phyloP scores from a whole-genome alignment of 129 eudicot genomes.

The Calendula officinalis region DNA sequence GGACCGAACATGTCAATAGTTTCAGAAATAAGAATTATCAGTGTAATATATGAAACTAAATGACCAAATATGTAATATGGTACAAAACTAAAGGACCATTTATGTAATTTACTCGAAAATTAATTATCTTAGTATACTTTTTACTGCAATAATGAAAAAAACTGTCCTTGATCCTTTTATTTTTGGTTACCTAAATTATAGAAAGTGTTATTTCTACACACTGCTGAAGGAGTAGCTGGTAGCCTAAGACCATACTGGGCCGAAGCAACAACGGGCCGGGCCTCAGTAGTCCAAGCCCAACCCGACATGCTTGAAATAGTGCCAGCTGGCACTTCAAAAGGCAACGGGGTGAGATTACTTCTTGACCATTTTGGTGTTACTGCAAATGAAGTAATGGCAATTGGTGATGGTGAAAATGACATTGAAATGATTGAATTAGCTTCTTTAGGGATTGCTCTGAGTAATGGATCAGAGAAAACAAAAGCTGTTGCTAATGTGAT shows the following conservation, averaged over 20 bases:
- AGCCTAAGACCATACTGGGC: slow-evolving; percentile 90
- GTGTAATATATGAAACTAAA: too few species aligned
- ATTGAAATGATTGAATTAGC: slow-evolving; percentile 87
- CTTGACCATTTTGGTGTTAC: slow-evolving; percentile 84
- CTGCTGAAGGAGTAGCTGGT: slow-evolving; percentile 69
- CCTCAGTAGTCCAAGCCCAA: slow-evolving; percentile 86
- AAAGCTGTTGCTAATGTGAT: slow-evolving; percentile 79
- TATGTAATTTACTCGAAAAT: too few species aligned
- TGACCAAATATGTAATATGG: too few species aligned
- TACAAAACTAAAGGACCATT: too few species aligned
- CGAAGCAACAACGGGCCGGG: slow-evolving; percentile 65
- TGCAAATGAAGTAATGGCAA: slow-evolving; percentile 83
- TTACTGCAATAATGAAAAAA: neutral
- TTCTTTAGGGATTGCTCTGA: slow-evolving; percentile 79
- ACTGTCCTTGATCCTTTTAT: too few species aligned
- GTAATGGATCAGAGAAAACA: slow-evolving; percentile 92
- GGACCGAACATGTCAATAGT: too few species aligned
- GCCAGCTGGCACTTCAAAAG: slow-evolving; percentile 86
- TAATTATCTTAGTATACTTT: too few species aligned
- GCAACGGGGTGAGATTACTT: slow-evolving; percentile 74
- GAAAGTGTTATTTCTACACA: slow-evolving; percentile 84
- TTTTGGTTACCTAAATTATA: slow-evolving; percentile 34
- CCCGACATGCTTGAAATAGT: slow-evolving; percentile 92
- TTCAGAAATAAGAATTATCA: too few species aligned
- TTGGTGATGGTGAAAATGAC: slow-evolving; percentile 96